Conservation (phyloP, 2,329 filamentous ascomycete species). For the Cadophora luteo-olivacea region DNA sequence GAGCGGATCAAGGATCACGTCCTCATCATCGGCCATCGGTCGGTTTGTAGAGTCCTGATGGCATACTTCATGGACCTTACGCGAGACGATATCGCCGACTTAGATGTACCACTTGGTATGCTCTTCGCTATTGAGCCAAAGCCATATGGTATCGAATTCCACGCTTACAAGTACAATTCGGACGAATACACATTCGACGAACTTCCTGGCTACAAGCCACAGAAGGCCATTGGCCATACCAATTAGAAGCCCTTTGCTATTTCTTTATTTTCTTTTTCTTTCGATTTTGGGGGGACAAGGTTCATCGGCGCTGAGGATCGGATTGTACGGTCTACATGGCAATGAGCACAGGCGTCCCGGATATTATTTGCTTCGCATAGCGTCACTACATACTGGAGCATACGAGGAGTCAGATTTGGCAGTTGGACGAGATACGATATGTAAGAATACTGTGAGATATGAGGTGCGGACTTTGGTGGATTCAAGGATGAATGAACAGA, state of each 20-base stretch:
- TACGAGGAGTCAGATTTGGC: constrained; percentile 5
- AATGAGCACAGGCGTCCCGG: background rate
- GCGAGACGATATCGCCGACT: constrained; percentile 88
- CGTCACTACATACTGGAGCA: constrained; percentile 6
- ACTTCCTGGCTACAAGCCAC: constrained; percentile 81
- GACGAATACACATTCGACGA: constrained; percentile 81
- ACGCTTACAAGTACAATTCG: constrained; percentile 90
- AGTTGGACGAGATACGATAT: constrained; percentile 12
- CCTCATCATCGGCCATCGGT: constrained; percentile 89
- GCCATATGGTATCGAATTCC: constrained; percentile 96
- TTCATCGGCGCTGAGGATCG: background rate
- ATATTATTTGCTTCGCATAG: constrained; percentile 14
- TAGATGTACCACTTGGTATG: constrained; percentile 93
- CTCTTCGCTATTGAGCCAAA: constrained; percentile 96
- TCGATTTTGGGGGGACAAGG: background rate
- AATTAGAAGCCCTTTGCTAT: constrained; percentile 1
- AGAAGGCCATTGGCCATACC: constrained; percentile 51
- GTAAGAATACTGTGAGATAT: constrained; percentile 18
- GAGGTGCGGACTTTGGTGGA: background rate
- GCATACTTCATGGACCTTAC: constrained; percentile 96
- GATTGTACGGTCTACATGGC: background rate
- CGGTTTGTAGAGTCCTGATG: constrained; percentile 88
- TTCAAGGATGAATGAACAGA: background rate
- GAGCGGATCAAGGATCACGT: constrained; percentile 97
- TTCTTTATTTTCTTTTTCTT: background rate